Conservation (phyloP, 2,329 filamentous ascomycete species). For the Aureobasidium sp. region DNA sequence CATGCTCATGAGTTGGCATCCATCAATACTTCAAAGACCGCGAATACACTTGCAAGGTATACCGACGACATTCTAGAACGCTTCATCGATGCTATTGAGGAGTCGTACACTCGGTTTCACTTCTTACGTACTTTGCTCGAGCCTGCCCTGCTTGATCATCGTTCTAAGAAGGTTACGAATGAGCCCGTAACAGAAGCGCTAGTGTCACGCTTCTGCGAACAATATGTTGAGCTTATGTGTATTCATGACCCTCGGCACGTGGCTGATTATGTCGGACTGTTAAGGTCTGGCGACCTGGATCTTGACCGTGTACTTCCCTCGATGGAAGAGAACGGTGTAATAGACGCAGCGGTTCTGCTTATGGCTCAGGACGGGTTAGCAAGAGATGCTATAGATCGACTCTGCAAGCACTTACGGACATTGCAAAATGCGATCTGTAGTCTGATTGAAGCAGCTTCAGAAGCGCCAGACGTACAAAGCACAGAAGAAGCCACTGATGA, state of each 20-base stretch:
- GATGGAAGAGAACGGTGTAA: constrained; percentile 81
- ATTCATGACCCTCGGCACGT: constrained; percentile 75
- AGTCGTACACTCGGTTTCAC: constrained; percentile 61
- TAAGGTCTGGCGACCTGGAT: constrained; percentile 70
- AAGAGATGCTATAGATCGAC: constrained; percentile 72
- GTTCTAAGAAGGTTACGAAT: constrained; percentile 12
- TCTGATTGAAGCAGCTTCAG: constrained; percentile 56
- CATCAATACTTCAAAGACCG: constrained; percentile 59
- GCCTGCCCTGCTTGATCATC: constrained; percentile 32
- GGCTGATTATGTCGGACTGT: constrained; percentile 69
- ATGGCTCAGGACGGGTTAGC: constrained; percentile 85
- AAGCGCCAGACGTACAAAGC: constrained; percentile 50
- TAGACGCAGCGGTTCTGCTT: constrained; percentile 87
- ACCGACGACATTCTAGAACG: constrained; percentile 59
- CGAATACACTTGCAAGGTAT: constrained; percentile 56
- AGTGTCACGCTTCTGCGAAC: constrained; percentile 62
- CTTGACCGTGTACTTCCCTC: constrained; percentile 75
- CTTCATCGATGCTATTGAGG: constrained; percentile 55
- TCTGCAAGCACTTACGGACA: constrained; percentile 72
- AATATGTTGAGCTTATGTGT: constrained; percentile 88
- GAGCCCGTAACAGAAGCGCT: constrained; percentile 29
- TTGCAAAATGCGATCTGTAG: constrained; percentile 73
- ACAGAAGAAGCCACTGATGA: constrained; percentile 64
- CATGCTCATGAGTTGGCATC: constrained; percentile 61
- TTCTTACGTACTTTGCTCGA: constrained; percentile 75